Base-by-base conservation (phyloP, 192 early-diverging fungal genomes). In the Backusella luteola region DNA sequence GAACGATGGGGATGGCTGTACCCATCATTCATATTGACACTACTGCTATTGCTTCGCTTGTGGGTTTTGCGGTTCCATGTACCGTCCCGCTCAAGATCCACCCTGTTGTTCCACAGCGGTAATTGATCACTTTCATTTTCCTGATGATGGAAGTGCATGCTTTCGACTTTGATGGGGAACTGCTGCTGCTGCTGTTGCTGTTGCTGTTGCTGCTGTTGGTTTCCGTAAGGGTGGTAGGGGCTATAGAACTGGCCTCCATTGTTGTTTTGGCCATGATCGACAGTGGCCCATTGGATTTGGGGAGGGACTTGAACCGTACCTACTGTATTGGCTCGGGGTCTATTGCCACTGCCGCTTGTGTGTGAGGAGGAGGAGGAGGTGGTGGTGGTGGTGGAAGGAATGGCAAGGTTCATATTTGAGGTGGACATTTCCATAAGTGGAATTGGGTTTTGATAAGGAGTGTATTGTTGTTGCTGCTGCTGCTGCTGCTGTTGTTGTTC, bases 271-370 rank as follows among this genome's bases (percentile, higher is more conserved):
- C 72, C 44, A 49, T 74, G 77, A 35, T 76, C 67, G 2, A 73
- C 71, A 0, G 80, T 78, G 7, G 56, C 56, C 70, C 72, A 44
- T 66, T 81, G 83, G 36, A 81, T 74, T 35, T 81, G 83, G 2
- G 80, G 80, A 12, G 56, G 56, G 2, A 81, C 69, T 68, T 82
- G 83, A 14, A 84, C 71, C 17, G 81, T 81, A 11, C 83, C 83
- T 19, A 84, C 77, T 19, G 83, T 84, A 42, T 79, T 84, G 26
- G 83, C 83, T 12, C 83, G 67, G 32, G 83, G 83, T 14, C 83
- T 72, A 7, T 53, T 67, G 21, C 83, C 72, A 49, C 56, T 38
- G 8, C 17, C 42, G 69, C 6, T 49, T 19, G 46, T 49, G 17
- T 49, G 15, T 49, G 19, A n/a, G 6, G 46, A 23, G 17, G 26